Conservation (phyloP, 352 stramenopile genomes). For the Pythium scleroteichum region DNA sequence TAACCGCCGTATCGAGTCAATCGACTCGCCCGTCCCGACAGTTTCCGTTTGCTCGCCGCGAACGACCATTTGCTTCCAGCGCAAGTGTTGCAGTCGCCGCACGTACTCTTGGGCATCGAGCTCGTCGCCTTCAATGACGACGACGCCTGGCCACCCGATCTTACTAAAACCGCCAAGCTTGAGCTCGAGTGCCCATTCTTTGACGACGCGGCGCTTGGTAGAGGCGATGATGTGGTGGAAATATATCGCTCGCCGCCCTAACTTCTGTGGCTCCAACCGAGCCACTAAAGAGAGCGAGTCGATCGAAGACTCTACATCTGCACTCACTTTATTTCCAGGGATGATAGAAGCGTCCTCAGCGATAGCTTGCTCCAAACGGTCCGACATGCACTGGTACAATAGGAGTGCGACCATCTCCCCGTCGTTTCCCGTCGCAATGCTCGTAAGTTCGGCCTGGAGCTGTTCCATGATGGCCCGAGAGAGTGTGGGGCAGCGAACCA, state of each 20-base stretch:
- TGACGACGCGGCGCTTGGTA: conserved; percentile 70
- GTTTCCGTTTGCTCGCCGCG: conserved; percentile 66
- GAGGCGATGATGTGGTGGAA: conserved; percentile 84
- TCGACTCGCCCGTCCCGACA: conserved; percentile 1
- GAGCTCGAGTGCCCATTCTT: conserved; percentile 72
- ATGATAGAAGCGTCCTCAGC: not conserved
- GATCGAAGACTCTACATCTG: not conserved
- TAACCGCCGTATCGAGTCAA: conserved; percentile 42
- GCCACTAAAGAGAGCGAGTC: not conserved
- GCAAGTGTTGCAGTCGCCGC: conserved; percentile 63
- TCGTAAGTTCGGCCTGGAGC: conserved; percentile 38
- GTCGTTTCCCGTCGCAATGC: conserved; percentile 30
- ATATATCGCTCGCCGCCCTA: conserved; percentile 77
- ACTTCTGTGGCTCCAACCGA: not conserved
- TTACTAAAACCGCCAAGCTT: conserved; percentile 72
- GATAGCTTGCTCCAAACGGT: conserved; percentile 34
- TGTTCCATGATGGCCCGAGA: conserved; percentile 39
- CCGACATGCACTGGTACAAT: conserved; percentile 65
- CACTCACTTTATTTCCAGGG: not conserved
- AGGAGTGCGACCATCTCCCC: conserved; percentile 57
- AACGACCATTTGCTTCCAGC: conserved; percentile 83
- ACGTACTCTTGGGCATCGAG: conserved; percentile 66
- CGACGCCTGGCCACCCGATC: conserved; percentile 80
- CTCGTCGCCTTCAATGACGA: conserved; percentile 71
- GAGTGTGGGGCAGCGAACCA: conserved; percentile 54